Conservation (phyloP, 495 filamentous ascomycete genomes). For the Amphirosellinia nigrospora region DNA sequence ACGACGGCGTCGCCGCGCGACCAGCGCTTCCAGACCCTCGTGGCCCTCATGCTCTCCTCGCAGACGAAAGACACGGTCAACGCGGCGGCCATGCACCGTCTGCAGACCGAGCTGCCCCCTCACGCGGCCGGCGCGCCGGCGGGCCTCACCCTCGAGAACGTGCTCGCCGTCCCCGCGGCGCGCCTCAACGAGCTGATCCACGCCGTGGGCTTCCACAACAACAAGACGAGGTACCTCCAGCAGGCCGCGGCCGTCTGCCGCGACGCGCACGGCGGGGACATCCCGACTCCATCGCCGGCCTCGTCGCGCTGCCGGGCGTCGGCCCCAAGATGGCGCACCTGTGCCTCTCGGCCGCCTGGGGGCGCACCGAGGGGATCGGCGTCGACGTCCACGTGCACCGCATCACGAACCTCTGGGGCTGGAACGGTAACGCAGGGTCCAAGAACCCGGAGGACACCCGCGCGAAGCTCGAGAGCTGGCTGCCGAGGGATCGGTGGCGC, state of each 20-base stretch:
- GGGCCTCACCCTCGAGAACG: conserved; percentile 76
- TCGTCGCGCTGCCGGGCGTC: conserved; percentile 85
- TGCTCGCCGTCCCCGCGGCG: conserved; percentile 73
- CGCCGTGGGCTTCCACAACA: conserved; percentile 93
- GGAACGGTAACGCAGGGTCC: conserved; percentile 68
- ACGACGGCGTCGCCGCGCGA: conserved; percentile 61
- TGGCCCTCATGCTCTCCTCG: conserved; percentile 92
- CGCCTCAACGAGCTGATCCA: conserved; percentile 80
- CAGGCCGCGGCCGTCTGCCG: conserved; percentile 73
- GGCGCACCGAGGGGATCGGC: conserved; percentile 64
- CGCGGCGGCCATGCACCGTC: conserved; percentile 77
- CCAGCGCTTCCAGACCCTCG: conserved; percentile 86
- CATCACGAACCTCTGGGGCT: conserved; percentile 96
- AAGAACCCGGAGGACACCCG: conserved; percentile 88
- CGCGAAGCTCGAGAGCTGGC: conserved; percentile 76
- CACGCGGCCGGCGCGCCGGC: conserved; percentile 38
- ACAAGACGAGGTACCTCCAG: conserved; percentile 91
- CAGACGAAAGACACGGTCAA: conserved; percentile 97
- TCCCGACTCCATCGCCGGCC: conserved; percentile 80
- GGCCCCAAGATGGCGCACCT: conserved; percentile 98
- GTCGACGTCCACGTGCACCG: conserved; percentile 79
- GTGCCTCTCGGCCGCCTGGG: conserved; percentile 75
- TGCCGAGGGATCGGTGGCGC: conserved; percentile 88
- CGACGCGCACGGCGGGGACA: conserved; percentile 74
- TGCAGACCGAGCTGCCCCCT: conserved; percentile 73